Percentiles rank a stretch among this genome's conserved stretches.
These are phyloP conservation scores for Cercospora canescens DNA, from an alignment of 2,329 filamentous ascomycete genomes.

Conservation along the genomic window DNA sequence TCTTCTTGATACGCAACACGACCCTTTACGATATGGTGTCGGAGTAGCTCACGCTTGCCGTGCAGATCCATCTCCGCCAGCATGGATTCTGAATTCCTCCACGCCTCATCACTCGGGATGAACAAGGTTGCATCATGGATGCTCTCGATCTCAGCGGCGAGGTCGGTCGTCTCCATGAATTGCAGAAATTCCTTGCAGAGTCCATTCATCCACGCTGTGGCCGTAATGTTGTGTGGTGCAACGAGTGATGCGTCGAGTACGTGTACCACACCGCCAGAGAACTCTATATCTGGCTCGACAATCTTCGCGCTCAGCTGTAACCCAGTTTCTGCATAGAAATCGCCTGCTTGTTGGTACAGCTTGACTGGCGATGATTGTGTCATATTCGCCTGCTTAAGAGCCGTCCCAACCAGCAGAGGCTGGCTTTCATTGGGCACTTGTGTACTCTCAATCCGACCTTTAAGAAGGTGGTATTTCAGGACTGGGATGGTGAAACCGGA, in stretches of 20 bases:
- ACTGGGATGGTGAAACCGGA: neutral
- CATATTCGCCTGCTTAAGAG: neutral
- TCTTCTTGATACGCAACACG: neutral
- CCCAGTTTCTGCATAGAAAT: neutral
- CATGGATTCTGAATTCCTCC: neutral
- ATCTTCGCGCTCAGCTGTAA: neutral
- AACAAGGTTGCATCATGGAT: neutral
- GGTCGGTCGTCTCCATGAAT: neutral
- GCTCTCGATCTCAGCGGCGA: neutral
- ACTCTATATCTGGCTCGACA: neutral
- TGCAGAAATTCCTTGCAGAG: neutral
- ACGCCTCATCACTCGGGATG: neutral
- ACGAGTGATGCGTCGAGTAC: neutral
- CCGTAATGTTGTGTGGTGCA: neutral
- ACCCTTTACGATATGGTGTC: neutral
- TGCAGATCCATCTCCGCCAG: neutral
- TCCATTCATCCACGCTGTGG: neutral
- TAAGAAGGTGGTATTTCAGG: neutral
- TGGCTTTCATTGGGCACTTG: neutral
- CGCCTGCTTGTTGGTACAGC: neutral
- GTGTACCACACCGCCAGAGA: neutral
- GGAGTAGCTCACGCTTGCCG: neutral
- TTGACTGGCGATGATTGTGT: neutral
- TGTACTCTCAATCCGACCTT: neutral
- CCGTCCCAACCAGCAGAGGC: neutral